Evolutionary conservation across 106 monocot genomes (phyloP), one percentile per base, ranked within the genome.

Genomic region (Dioscorea zingiberensis): DNA sequence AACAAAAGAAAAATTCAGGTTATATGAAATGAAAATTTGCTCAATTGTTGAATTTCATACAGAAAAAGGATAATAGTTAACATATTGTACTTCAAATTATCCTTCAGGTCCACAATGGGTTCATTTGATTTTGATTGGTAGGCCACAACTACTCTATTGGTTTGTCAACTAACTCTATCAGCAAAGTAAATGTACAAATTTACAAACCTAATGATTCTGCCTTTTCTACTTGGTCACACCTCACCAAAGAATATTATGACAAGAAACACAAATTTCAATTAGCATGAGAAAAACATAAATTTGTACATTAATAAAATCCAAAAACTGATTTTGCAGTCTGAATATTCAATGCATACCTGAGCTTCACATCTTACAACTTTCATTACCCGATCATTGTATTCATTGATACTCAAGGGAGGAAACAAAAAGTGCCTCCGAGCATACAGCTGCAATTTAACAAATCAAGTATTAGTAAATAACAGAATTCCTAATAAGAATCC

Each of bases 291-390:
- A 4, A 18, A 15, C 19, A 51, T 13, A 25, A 18, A 7, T 24
- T 47, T 24, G 21, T 24, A 22, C 11, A 8, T 45, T 4, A 47
- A 65, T 15, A 65, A 22, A 22, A 47, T 65, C n/a, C 21, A 44
- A n/a, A 24, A 17, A 12, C 55, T 14, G 22, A 69, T 11, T 23
- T 48, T 48, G 29, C 49, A n/a, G 11, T 1, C 8, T 64, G 48
- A 48, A 13, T 4, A 18, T 49, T 13, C 64, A 64, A 44, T 73
- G 65, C 68, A 71, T 67, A 97, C 97, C 97, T 97, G 97, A 64
- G 91, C 80, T 86, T 97, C 97, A 80, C 97, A 92, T 0, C 88
- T 78, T 26, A 97, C 97, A 18, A 97, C 85, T 62, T 92, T 83
- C 85, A 82, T 97, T 66, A 97, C 97, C 22, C 97, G 88, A 38